phyloP scores from a whole-genome alignment of 2,329 filamentous ascomycete genomes.

The Cladosporium oxysporum region DNA sequence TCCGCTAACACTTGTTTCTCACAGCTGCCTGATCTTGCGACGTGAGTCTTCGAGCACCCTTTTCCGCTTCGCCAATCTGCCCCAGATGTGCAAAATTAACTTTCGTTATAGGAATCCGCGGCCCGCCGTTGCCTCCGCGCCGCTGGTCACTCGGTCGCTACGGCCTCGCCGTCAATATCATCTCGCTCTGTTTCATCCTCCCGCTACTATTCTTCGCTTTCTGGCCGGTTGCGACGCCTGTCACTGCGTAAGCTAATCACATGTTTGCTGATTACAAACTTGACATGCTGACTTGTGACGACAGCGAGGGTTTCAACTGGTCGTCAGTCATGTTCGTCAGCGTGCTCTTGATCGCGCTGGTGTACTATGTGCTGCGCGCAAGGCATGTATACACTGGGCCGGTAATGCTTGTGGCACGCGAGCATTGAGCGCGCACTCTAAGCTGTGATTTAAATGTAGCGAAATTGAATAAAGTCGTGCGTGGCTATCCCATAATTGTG shows the following conservation, averaged over 20 bases:
- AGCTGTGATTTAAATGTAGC: background rate
- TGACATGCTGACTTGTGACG: constrained; percentile 10
- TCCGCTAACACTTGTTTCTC: background rate
- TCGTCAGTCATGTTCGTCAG: constrained; percentile 14
- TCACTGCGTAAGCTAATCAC: constrained; percentile 46
- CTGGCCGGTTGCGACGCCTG: constrained; percentile 45
- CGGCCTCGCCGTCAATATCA: constrained; percentile 44
- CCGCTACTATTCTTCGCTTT: constrained; percentile 53
- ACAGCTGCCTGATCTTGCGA: constrained; percentile 20
- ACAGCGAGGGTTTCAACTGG: constrained; percentile 20
- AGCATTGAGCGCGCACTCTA: background rate
- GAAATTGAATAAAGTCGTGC: background rate
- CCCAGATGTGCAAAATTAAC: too few species aligned
- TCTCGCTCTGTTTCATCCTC: constrained; percentile 42
- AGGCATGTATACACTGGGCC: constrained; percentile 19
- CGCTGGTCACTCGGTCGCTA: constrained; percentile 43
- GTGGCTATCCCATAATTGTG: background rate
- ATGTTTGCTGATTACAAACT: too few species aligned
- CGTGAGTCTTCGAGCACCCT: background rate
- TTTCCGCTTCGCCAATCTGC: too few species aligned
- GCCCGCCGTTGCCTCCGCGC: constrained; percentile 38
- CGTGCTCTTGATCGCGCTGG: constrained; percentile 12
- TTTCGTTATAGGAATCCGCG: background rate
- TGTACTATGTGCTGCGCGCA: constrained; percentile 19
- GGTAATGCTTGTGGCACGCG: constrained; percentile 9